These are phyloP conservation scores for Fragilariopsis cylindrus DNA, from an alignment of 108 stramenopile genomes.

Conservation along the genomic window DNA sequence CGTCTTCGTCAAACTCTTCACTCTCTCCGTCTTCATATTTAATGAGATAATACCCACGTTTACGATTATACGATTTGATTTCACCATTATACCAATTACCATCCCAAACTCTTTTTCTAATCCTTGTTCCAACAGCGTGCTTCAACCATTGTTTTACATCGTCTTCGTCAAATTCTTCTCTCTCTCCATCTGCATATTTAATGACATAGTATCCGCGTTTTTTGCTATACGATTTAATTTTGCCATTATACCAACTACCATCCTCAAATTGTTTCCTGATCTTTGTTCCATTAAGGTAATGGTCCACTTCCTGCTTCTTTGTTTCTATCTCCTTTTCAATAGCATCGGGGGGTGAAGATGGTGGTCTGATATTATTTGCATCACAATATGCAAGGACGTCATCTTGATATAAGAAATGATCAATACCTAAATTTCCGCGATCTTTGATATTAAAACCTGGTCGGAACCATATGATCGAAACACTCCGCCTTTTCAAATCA, in stretches of 20 bases:
- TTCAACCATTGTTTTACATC: background rate
- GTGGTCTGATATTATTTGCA: background rate
- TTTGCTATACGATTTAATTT: background rate
- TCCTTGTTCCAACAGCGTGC: background rate
- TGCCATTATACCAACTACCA: too few relatives aligned
- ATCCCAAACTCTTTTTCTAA: background rate
- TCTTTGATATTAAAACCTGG: constrained; percentile 7
- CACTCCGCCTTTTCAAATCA: background rate
- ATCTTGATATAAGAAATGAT: constrained; percentile 8
- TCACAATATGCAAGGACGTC: background rate
- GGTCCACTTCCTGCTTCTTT: background rate
- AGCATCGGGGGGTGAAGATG: too few relatives aligned
- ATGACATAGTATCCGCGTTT: background rate
- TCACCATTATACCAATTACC: too few relatives aligned
- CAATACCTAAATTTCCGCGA: background rate
- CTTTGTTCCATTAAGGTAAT: background rate
- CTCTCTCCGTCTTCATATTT: background rate
- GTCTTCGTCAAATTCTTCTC: background rate
- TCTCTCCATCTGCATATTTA: background rate
- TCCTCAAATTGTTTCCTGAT: background rate
- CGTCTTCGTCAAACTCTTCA: background rate
- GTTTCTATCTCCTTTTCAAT: too few relatives aligned
- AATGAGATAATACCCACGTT: background rate
- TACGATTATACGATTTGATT: background rate
- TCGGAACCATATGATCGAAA: constrained; percentile 1